Evolutionary conservation across 1,284 basidiomycete genomes (phyloP), one percentile per base, ranked within the genome.

Genomic region (Coriolopsis trogii): DNA sequence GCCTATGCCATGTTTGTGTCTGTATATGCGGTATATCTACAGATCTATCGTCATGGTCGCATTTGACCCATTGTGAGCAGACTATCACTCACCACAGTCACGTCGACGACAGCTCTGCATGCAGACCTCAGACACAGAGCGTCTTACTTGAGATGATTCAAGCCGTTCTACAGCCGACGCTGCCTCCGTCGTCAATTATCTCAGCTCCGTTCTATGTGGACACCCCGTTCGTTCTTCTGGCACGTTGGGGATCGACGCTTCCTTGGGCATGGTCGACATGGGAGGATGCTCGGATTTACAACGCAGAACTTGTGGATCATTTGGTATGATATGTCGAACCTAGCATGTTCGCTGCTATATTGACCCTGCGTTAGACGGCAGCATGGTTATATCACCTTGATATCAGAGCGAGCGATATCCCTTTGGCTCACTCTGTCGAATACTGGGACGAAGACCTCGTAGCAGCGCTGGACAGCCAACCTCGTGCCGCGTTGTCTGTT

Each of bases 221-320:
- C 64, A 51, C 63, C 25, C 64, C 84, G 2, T 76, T 78, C 48
- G 65, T 40, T 3, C 70, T 86, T 23, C 62, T 89, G 13, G 46
- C 85, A 8, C 68, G 68, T 51, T 87, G 81, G 79, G 79, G 80
- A 25, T 53, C 71, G 13, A 67, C 75, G 4, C 62, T 85, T 3
- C 73, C 77, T 3, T 89, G 87, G 85, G 73, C 73, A 50, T 90
- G 87, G 86, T 64, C 62, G n/a, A 66, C 74, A 8, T 88, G 85
- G 83, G 63, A 69, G 37, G 85, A 88, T 61, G 69, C 73, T 46
- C 73, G 80, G 28, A 62, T 72, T 28, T 71, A 75, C 21, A 67
- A 80, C 38, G 70, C 75, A 3, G 83, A 85, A 46, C 70, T 69
- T 15, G 71, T 85, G 26, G 67, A 73, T 8, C 66, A 65, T 46